Conservation (phyloP, 179 eudicot species). For the Spinacia oleracea region DNA sequence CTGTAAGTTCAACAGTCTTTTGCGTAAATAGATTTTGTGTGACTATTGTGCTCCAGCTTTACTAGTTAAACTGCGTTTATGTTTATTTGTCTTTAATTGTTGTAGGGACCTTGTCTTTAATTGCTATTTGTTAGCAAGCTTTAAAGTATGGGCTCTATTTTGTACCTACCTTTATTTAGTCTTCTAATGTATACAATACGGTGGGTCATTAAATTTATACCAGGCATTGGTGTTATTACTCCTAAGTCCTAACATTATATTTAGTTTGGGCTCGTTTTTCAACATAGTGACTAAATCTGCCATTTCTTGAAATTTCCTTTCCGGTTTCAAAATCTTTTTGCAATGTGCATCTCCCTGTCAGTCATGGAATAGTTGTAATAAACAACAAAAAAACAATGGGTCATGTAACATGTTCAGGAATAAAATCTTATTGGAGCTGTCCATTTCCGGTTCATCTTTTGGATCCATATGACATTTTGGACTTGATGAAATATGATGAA, state of each 20-base stretch:
- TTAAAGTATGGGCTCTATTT: neutral
- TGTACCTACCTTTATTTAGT: neutral
- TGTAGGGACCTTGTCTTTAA: neutral
- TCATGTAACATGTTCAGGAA: no score
- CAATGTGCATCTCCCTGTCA: neutral
- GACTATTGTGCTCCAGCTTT: neutral
- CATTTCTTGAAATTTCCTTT: no score
- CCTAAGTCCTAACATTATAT: neutral
- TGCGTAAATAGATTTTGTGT: neutral
- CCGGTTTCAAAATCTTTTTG: neutral
- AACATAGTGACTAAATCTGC: no score
- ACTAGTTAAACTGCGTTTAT: neutral
- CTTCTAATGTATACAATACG: neutral
- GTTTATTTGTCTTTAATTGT: neutral
- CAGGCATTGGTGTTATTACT: neutral
- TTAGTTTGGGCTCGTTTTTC: neutral
- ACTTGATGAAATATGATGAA: neutral
- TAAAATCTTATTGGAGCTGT: no score
- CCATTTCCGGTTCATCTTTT: no score
- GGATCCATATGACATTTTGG: no score
- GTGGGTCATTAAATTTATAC: neutral
- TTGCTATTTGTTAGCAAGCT: no score
- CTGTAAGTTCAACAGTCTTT: slow-evolving; percentile 38
- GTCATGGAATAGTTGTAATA: no score
- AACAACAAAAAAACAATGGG: no score